Evolutionary conservation across 768 basidiomycete genomes (phyloP), one percentile per base, ranked within the genome.

Genomic region (Nidularia sp.): DNA sequence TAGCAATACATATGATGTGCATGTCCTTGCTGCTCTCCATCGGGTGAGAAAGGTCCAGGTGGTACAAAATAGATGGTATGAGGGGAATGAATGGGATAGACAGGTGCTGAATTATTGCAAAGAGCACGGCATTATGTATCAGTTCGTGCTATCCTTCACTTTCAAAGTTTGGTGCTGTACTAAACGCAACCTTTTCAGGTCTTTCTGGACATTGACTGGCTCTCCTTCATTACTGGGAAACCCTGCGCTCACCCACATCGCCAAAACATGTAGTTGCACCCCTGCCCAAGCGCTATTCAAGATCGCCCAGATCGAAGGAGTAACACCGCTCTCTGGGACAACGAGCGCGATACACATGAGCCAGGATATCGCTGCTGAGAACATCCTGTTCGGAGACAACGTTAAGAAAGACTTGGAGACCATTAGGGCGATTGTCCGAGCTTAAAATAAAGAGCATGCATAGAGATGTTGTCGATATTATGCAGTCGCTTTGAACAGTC

Each of bases 171-270:
- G 13, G 41, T 2, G 6, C n/a, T 39, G 12, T 31, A 5, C 15
- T 49, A 18, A 45, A 9, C 43, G 13, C 18, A 25, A 25, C n/a
- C 25, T 25, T 29, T n/a, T n/a, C 58, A 90, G 90, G 59, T 90
- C 90, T 12, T 93, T 93, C 66, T 93, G 92, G 91, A 93, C 92
- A 22, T 69, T 94, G 22, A 78, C 86, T 1, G 87, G 89, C n/a
- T 88, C 89, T 2, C 85, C 89, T 3, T 70, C 62, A 12, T 70
- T 92, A 6, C 69, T 91, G 4, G 50, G 62, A 3, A 77, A 84
- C 60, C 78, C 76, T 0, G 62, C 69, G 2, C 60, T 86, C 4
- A 57, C 66, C 13, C 56, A 67, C 3, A 67, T 86, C 10, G 78
- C 83, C 0, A 53, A 70, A 13, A 70, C 66, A 22, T 69, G 79